A percentile compares a stretch with the other conserved stretches of the same genome.
Conservation (phyloP, 208 protist species). For the Tritrichomonas foetus region DNA sequence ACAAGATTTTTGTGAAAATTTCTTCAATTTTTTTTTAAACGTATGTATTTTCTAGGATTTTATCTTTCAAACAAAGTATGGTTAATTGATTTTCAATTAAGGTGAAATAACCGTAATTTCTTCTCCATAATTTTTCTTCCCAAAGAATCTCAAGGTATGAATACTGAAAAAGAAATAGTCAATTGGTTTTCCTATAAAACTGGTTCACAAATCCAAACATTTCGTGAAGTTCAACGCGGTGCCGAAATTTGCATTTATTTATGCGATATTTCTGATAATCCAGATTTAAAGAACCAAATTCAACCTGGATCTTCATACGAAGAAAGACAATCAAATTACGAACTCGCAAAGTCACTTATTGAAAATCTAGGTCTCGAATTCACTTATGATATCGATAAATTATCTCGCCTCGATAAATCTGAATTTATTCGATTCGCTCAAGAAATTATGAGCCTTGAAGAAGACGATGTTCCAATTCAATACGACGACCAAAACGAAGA, state of each 20-base stretch:
- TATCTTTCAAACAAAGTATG: too few relatives aligned
- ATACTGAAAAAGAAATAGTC: too few relatives aligned
- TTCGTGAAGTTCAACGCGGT: not conserved
- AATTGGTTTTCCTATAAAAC: too few relatives aligned
- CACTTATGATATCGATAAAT: not conserved
- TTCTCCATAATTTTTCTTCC: too few relatives aligned
- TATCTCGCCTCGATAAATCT: not conserved
- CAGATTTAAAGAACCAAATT: not conserved
- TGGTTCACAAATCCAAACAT: not conserved
- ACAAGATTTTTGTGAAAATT: too few relatives aligned
- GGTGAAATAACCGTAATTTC: too few relatives aligned
- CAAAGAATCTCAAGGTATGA: too few relatives aligned
- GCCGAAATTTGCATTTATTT: not conserved
- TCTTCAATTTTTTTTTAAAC: too few relatives aligned
- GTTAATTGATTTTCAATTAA: too few relatives aligned
- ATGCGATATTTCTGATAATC: not conserved
- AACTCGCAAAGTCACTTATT: not conserved
- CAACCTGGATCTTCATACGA: not conserved
- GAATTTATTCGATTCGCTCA: not conserved
- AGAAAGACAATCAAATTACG: not conserved
- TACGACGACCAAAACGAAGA: too few relatives aligned
- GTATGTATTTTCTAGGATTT: too few relatives aligned
- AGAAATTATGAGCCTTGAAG: not conserved
- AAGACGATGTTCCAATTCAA: not conserved
- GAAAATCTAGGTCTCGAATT: not conserved